Evolutionary conservation across 1,284 basidiomycete genomes (phyloP).

Genomic region (Megacollybia platyphylla): DNA sequence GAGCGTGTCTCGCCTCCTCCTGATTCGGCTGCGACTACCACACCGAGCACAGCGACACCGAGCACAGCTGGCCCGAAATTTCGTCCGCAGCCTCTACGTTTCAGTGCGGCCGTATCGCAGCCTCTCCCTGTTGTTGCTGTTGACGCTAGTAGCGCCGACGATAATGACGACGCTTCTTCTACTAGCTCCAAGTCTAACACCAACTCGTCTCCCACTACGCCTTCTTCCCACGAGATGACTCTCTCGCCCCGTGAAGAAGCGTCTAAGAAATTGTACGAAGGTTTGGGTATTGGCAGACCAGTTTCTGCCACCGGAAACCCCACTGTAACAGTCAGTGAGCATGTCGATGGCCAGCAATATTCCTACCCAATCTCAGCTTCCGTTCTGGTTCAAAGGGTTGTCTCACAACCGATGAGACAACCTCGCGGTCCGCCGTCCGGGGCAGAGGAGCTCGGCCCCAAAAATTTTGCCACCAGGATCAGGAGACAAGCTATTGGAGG

Average conservation of each 20-base stretch:
- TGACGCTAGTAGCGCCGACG: conserved; percentile 35
- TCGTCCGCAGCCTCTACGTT: conserved; percentile 60
- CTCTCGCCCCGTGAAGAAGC: conserved; percentile 73
- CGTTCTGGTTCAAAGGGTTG: conserved; percentile 34
- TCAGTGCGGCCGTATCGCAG: conserved; percentile 39
- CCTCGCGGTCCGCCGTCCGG: conserved; percentile 79
- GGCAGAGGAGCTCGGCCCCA: conserved; percentile 74
- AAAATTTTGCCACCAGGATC: conserved; percentile 80
- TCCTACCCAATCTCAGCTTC: conserved; percentile 6
- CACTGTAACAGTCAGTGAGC: conserved; percentile 6
- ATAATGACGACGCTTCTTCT: conserved; percentile 47
- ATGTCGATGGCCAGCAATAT: conserved; percentile 1
- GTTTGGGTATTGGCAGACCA: conserved; percentile 63
- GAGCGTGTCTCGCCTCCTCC: conserved; percentile 42
- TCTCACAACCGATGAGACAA: conserved; percentile 66
- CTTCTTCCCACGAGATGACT: conserved; percentile 47
- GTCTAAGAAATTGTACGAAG: conserved; percentile 72
- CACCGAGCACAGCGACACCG: conserved; percentile 9
- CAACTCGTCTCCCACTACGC: conserved; percentile 55
- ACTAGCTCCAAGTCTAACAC: conserved; percentile 33
- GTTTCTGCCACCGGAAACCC: conserved; percentile 19
- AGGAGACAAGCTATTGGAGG: conserved; percentile 72
- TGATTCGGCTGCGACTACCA: conserved; percentile 10
- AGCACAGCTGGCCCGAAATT: conserved; percentile 24
- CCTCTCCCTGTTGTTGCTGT: conserved; percentile 47